These are phyloP conservation scores for Sugiyamaella japonica DNA, from an alignment of 1,139 yeast species.

Conservation along the genomic window DNA sequence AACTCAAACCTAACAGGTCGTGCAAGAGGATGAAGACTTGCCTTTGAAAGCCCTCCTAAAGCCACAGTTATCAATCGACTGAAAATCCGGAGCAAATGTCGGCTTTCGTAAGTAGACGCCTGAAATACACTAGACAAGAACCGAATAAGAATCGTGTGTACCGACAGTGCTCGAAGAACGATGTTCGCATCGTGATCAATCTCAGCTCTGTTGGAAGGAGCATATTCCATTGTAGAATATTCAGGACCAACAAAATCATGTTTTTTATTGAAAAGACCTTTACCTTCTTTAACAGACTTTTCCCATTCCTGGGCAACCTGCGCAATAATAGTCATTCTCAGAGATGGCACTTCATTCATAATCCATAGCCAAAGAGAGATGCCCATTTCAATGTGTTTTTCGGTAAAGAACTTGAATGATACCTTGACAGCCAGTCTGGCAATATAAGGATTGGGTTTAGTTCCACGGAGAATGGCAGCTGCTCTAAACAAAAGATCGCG, in stretches of 20 bases:
- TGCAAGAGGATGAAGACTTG: conserved; percentile 81
- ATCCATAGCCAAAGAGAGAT: conserved; percentile 79
- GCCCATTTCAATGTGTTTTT: conserved; percentile 63
- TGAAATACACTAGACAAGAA: conserved; percentile 81
- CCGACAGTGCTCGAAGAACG: conserved; percentile 58
- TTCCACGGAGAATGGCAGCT: conserved; percentile 30
- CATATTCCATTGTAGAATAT: conserved; percentile 77
- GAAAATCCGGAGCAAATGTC: conserved; percentile 67
- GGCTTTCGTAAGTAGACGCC: conserved; percentile 73
- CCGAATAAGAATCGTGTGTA: conserved; percentile 68
- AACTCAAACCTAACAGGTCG: conserved; percentile 74
- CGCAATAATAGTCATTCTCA: conserved; percentile 62
- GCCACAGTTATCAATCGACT: conserved; percentile 63
- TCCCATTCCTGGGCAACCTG: conserved; percentile 74
- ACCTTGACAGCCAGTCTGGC: conserved; percentile 51
- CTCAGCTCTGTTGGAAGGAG: conserved; percentile 72
- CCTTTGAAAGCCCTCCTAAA: conserved; percentile 51
- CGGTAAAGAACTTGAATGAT: conserved; percentile 68
- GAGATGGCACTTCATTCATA: conserved; percentile 62
- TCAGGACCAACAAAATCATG: conserved; percentile 65
- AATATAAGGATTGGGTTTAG: conserved; percentile 24
- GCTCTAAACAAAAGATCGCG: conserved; percentile 36
- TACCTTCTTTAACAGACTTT: conserved; percentile 54
- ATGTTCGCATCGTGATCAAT: conserved; percentile 54
- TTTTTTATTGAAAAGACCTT: conserved; percentile 66